Conservation (phyloP, 2,329 filamentous ascomycete genomes). For the Nothomitra cinnamomea region DNA sequence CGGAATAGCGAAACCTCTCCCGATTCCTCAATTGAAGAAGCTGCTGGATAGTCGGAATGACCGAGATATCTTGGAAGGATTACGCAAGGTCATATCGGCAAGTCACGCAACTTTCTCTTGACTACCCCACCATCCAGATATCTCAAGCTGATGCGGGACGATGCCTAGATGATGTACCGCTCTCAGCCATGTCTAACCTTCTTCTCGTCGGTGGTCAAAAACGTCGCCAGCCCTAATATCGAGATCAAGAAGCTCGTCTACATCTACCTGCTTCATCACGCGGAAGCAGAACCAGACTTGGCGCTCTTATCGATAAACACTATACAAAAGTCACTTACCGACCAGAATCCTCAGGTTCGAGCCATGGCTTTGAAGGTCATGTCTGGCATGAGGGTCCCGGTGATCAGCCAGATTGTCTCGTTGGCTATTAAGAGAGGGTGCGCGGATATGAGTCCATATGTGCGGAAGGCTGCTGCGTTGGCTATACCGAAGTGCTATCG, state of each 20-base stretch:
- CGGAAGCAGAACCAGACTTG: constrained; percentile 88
- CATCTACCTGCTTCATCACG: constrained; percentile 93
- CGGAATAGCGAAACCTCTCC: constrained; percentile 43
- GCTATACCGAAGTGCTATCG: constrained; percentile 93
- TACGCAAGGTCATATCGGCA: constrained; percentile 79
- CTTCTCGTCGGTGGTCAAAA: constrained; percentile 98
- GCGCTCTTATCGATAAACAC: constrained; percentile 95
- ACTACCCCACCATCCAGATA: too few relatives aligned
- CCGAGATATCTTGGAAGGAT: constrained; percentile 77
- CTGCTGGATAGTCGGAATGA: constrained; percentile 88
- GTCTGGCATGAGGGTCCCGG: constrained; percentile 91
- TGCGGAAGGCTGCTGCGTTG: constrained; percentile 80
- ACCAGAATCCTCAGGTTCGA: constrained; percentile 76
- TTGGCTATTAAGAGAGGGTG: constrained; percentile 88
- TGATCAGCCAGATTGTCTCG: constrained; percentile 94
- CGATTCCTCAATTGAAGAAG: constrained; percentile 79
- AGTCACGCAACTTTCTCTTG: constrained; percentile 6
- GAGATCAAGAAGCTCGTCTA: constrained; percentile 98
- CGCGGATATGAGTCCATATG: constrained; percentile 85
- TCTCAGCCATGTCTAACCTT: constrained; percentile 76
- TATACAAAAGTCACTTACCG: constrained; percentile 92
- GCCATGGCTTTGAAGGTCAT: constrained; percentile 90
- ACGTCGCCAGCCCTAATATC: constrained; percentile 82
- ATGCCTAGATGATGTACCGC: constrained; percentile 75
- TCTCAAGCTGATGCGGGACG: not conserved